Conservation (phyloP, 768 basidiomycete genomes). For the Aureoboletus auriporus region DNA sequence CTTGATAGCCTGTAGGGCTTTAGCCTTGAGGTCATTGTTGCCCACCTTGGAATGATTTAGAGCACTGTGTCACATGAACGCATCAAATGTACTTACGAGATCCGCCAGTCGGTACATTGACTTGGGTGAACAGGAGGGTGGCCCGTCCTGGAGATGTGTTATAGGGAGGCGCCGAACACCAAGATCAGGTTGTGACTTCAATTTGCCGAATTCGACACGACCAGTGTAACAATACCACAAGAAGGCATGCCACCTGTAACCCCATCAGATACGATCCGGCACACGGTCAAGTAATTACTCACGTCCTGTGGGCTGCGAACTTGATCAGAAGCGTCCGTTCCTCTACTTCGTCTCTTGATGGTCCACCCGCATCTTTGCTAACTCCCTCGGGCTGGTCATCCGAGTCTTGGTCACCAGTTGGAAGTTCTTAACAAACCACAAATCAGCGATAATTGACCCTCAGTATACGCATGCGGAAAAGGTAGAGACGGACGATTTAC, state of each 20-base stretch:
- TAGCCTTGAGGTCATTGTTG: constrained; percentile 12
- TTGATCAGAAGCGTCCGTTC: constrained; percentile 1
- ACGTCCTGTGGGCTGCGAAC: constrained; percentile 11
- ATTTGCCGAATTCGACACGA: constrained; percentile 6
- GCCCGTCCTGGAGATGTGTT: not conserved
- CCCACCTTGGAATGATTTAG: constrained; percentile 6
- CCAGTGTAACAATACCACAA: constrained; percentile 19
- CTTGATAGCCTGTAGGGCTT: constrained; percentile 16
- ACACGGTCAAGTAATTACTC: not conserved
- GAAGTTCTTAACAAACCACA: constrained; percentile 5
- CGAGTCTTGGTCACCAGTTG: constrained; percentile 4
- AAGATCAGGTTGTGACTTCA: constrained; percentile 6
- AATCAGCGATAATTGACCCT: not conserved
- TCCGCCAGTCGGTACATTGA: constrained; percentile 34
- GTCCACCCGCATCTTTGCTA: not conserved
- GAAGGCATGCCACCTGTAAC: constrained; percentile 12
- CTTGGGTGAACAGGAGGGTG: constrained; percentile 31
- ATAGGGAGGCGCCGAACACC: not conserved
- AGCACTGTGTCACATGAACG: not conserved
- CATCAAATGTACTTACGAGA: constrained; percentile 16
- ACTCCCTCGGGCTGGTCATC: constrained; percentile 6
- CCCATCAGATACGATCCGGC: not conserved
- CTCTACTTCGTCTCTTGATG: not conserved
- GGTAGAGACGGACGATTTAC: not conserved
- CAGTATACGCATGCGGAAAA: constrained; percentile 1